Percentiles rank a stretch among this genome's conserved stretches.
Evolutionary conservation across 202 grass and related monocot species (phyloP).

Genomic region (Schoenoplectus tabernaemontani): DNA sequence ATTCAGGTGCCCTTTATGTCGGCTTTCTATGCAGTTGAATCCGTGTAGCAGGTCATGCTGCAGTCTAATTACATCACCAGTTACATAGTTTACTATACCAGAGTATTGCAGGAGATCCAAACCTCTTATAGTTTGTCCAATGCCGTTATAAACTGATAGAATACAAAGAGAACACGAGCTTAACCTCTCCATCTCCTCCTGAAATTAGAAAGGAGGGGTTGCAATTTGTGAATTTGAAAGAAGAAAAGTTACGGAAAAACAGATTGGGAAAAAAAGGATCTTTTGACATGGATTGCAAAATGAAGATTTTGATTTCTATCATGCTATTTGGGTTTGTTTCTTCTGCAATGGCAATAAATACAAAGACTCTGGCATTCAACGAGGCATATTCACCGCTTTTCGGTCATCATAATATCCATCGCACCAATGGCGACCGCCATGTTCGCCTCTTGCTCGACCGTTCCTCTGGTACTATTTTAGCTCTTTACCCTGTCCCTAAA

Average conservation of each 20-base stretch:
- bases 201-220: constrained; percentile 13
- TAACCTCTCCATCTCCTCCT: constrained; percentile 1
- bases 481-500: background rate
- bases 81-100: background rate
- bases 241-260: background rate
- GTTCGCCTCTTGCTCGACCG: constrained; percentile 77
- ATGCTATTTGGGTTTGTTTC: constrained; percentile 4
- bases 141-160: constrained; percentile 1
- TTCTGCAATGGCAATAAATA: constrained; percentile 32
- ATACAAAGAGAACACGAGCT: constrained; percentile 4
- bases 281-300: constrained; percentile 14
- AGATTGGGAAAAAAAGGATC: background rate
- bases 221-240: constrained; percentile 3
- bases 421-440: constrained; percentile 41
- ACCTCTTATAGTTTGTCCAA: background rate
- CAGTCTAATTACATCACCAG: background rate
- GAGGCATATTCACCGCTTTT: constrained; percentile 58
- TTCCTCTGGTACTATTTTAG: constrained; percentile 38
- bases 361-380: constrained; percentile 41
- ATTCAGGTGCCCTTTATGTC: background rate
- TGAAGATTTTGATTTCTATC: background rate
- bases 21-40: background rate
- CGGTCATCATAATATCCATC: constrained; percentile 51
- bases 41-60: background rate
- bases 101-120: background rate